Base-by-base conservation (phyloP, 768 basidiomycete genomes). In the Lactarius tabidus region DNA sequence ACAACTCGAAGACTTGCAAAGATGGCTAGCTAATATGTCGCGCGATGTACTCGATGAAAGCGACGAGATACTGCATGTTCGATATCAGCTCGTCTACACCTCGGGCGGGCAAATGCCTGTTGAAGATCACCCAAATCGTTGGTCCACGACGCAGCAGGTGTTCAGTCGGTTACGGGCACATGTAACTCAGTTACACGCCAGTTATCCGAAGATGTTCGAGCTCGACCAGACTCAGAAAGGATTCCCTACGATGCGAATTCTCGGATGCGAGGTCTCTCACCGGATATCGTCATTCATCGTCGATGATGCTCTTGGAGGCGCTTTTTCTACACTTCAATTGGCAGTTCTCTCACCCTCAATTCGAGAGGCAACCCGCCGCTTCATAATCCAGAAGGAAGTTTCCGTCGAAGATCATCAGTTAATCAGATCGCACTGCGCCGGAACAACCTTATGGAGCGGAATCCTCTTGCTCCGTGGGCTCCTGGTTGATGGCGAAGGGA, bases 381-480 rank as follows among this genome's bases (percentile, higher is more conserved):
- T 57, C 56, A 57, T 57, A 33, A 36, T 7, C 35, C 20, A 38
- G 36, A 38, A 33, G 28, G 8, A 57, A 10, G 56, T 57, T 18
- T 57, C 56, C 2, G 35, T 6, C 20, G 35, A 35, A 20, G 56
- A 57, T 26, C 56, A 33, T 10, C 1, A 57, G 18, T 20, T 38
- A 14, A 31, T 54, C 20, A 20, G 12, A 31, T 57, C 35, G 7
- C 56, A 38, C 20, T 36, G 35, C 36, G 7, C 56, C 14, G 20
- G 56, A 57, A 38, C 65, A 14, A 28, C 48, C 10, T 66, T 72
- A 2, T 81, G 79, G 79, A 74, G 71, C 29, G 65, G 69, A 26
- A 57, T 84, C 20, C 73, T 84, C 0, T 72, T 82, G 0, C 72
- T 79, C 7, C 77, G 82, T 1, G 82, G 82, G 3, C 70, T 84